A percentile compares a stretch with the other conserved stretches of the same genome.
These are phyloP conservation scores for Beauveria sp. DNA, from an alignment of 2,329 filamentous ascomycete species.

Conservation along the genomic window DNA sequence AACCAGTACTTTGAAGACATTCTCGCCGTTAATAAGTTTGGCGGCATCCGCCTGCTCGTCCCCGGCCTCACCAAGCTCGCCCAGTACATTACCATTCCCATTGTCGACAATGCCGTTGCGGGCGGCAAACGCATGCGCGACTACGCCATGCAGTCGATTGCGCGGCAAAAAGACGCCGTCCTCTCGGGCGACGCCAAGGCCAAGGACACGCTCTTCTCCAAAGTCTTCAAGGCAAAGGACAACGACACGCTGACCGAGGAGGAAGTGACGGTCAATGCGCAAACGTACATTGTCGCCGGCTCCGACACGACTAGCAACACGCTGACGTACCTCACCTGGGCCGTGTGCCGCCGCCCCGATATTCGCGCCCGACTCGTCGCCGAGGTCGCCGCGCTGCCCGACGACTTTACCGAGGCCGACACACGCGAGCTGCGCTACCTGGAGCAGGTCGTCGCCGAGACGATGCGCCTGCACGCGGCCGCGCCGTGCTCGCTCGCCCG, in stretches of 20 bases:
- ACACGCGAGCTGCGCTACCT: constrained; percentile 28
- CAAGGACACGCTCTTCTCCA: constrained; percentile 28
- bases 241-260: constrained; percentile 18
- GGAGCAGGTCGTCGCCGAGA: constrained; percentile 36
- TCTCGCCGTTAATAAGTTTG: constrained; percentile 14
- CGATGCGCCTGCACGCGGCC: constrained; percentile 34
- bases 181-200: constrained; percentile 15
- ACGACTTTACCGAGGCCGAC: constrained; percentile 15
- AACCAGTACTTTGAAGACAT: constrained; percentile 10
- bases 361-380: constrained; percentile 24
- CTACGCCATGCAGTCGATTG: constrained; percentile 23
- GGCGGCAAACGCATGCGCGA: constrained; percentile 13
- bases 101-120: constrained; percentile 14
- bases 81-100: constrained; percentile 18
- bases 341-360: constrained; percentile 23
- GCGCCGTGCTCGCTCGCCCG: constrained; percentile 33
- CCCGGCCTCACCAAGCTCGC: constrained; percentile 20
- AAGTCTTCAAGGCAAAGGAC: constrained; percentile 28
- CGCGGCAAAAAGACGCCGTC: constrained; percentile 19
- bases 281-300: constrained; percentile 40
- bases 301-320: constrained; percentile 44
- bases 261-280: constrained; percentile 33
- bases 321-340: constrained; percentile 40
- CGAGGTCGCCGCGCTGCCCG: constrained; percentile 28
- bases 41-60: constrained; percentile 21